Conservation (phyloP, 305 asterid species). For the Withania somnifera region DNA sequence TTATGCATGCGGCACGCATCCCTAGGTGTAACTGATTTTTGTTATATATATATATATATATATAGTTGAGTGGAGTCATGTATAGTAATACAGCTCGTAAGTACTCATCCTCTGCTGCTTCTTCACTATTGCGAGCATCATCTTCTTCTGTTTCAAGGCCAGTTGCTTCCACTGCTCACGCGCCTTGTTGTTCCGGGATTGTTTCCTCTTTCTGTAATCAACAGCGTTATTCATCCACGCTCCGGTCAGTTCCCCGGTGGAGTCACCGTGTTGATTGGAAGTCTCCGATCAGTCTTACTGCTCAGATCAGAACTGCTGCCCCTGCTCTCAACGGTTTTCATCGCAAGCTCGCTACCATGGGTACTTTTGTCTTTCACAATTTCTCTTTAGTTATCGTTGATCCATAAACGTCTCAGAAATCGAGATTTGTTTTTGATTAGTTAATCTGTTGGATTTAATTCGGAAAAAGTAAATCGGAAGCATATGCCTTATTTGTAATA, state of each 20-base stretch:
- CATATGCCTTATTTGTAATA: neutral
- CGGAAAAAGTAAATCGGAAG: neutral
- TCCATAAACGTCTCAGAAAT: neutral
- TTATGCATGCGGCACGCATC: conserved; percentile 6
- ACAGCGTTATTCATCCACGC: conserved; percentile 28
- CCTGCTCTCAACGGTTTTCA: conserved; percentile 30
- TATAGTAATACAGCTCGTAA: conserved; percentile 10
- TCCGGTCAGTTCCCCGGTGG: conserved; percentile 58
- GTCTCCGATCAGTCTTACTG: conserved; percentile 45
- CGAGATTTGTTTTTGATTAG: neutral
- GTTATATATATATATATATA: too few species aligned
- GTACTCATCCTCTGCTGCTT: conserved; percentile 10
- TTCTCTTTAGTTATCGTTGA: neutral
- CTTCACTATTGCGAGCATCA: conserved; percentile 12
- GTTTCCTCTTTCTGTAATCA: too few species aligned
- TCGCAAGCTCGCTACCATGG: conserved; percentile 77
- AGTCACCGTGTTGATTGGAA: conserved; percentile 88
- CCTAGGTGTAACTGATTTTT: too few species aligned
- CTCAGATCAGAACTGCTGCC: conserved; percentile 73
- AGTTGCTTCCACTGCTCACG: neutral
- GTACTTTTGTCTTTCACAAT: conserved; percentile 13
- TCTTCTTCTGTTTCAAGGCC: too few species aligned
- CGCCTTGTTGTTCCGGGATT: neutral
- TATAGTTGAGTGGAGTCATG: too few species aligned
- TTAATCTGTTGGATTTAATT: neutral